Evolutionary conservation across 1,284 basidiomycete genomes (phyloP), one percentile per base, ranked within the genome.

Genomic region (Cerrena zonata): DNA sequence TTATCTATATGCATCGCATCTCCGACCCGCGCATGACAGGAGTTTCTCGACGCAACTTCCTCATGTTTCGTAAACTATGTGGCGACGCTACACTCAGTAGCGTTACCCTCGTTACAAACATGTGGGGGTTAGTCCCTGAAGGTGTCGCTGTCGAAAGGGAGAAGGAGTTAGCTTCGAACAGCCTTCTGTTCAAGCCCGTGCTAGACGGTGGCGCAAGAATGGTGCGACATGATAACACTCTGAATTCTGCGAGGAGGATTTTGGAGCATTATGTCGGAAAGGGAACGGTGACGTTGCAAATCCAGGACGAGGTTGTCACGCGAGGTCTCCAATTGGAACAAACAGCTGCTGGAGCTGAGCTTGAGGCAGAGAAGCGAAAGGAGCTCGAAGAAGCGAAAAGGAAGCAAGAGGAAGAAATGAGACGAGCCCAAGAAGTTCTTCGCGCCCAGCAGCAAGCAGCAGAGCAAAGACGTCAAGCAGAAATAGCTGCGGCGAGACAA

Each of bases 1-100:
- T 80, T 59, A 71, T 80, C 44, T 80, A 80, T 62, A 68, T 79
- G 64, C 78, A 80, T 54, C 72, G 76, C 3, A 80, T 80, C 54
- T 71, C 75, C 45, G 78, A 80, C 55, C 66, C 70, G 59, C 64
- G 76, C 19, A 69, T 80, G 59, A 74, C 72, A 37, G 77, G 78
- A 23, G 73, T 74, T 21, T 74, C 75, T 15, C 66, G 67, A 23
- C 71, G 75, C 43, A 80, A 75, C 59, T 77, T 79, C 51, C 65
- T 65, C 34, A 70, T 78, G 61, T 78, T 80, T 61, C 66, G 74
- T 42, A 70, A 72, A 49, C 65, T 80, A 7, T 80, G 79, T 55
- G 79, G 78, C 10, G 74, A 77, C 22, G 63, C 53, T 13, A 68
- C 74, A 1, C 67, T 80, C 46, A 63, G 66, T 37, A 78, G 74